Evolutionary conservation across 1,139 yeast genomes (phyloP).

Genomic region (Hyphopichia fennica): DNA sequence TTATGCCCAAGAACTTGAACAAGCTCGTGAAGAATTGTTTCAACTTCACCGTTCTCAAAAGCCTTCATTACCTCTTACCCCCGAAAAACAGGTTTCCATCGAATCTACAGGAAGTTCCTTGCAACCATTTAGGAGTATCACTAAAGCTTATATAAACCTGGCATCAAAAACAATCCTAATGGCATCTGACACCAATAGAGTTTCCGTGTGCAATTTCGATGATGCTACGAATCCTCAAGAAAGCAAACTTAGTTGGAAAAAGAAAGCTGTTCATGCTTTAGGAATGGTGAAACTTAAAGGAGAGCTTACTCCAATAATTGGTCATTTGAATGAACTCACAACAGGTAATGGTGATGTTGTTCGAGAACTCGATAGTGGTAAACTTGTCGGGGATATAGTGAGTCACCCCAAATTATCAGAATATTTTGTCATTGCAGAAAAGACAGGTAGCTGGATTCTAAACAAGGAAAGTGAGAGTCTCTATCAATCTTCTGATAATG

Average conservation of each 20-base stretch:
- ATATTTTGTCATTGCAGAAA: conserved; percentile 27
- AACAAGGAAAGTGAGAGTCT: conserved; percentile 15
- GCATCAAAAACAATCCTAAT: conserved; percentile 15
- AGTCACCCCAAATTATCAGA: conserved; percentile 35
- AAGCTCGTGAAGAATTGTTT: conserved; percentile 40
- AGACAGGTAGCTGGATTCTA: conserved; percentile 31
- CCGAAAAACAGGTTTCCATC: conserved; percentile 14
- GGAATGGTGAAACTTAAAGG: conserved; percentile 10
- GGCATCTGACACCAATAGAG: conserved; percentile 23
- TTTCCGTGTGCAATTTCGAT: conserved; percentile 16
- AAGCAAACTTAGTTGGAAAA: conserved; percentile 3
- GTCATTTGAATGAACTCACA: conserved; percentile 17
- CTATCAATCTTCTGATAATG: conserved; percentile 10
- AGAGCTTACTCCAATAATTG: conserved; percentile 17
- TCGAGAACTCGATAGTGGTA: conserved; percentile 3
- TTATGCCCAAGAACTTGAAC: conserved; percentile 23
- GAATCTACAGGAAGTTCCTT: conserved; percentile 7
- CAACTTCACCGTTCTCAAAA: conserved; percentile 45
- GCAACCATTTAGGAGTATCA: conserved; percentile 16
- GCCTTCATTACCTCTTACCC: conserved; percentile 26
- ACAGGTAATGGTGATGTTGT: conserved; percentile 16
- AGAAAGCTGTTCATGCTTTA: conserved; percentile 14
- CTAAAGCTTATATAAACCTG: conserved; percentile 12
- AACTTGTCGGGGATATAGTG: conserved; percentile 11
- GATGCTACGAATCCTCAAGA: conserved; percentile 3